Base-by-base conservation (phyloP, 2,329 filamentous ascomycete genomes). In the Cryoendolithus antarcticus region DNA sequence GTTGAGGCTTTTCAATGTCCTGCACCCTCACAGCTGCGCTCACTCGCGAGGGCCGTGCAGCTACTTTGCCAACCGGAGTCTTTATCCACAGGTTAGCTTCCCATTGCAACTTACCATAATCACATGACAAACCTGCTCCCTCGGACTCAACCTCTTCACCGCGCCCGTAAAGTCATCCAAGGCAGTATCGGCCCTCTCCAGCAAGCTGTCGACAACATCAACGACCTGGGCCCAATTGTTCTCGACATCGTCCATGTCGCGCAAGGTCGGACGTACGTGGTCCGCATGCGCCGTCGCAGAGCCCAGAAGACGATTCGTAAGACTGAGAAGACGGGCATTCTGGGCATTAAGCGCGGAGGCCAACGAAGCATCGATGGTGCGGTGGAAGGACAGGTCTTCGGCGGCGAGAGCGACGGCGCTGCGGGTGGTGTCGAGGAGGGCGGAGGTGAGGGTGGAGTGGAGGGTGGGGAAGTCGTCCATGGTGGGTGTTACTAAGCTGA, bases 81-180 rank as follows among this genome's bases (percentile, higher is more conserved):
- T 41, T 34, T 27, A 19, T 19, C 24, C 12, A 12, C n/a, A 24
- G 7, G 19, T 43, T 13, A 43, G 41, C 15, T 19, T 19, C 15
- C 15, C 15, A 19, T 19, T 19, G 15, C 15, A 19, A 3, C 15
- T 19, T 19, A 19, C 15, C 15, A 19, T 19, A 19, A 10, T 28
- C 4, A 13, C 32, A 10, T 32, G 33, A 21, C 46, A 41, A 55
- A 65, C 62, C 58, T 64, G 60, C 35, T 66, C 63, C 30, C 52
- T 53, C 8, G 74, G 74, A 49, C 66, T 75, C 51, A 75, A 49
- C 48, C 66, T 78, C 70, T 93, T 95, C 50, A 96, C 80, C 31
- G 93, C 73, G 2, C 91, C 91, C 0, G 88, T 94, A 55, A 93
- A 95, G 61, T 96, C 91, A 60, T 98, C 91, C 42, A 98, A 69